Base-by-base conservation (phyloP, 2,329 filamentous ascomycete species). In the Trichoderma koningii region DNA sequence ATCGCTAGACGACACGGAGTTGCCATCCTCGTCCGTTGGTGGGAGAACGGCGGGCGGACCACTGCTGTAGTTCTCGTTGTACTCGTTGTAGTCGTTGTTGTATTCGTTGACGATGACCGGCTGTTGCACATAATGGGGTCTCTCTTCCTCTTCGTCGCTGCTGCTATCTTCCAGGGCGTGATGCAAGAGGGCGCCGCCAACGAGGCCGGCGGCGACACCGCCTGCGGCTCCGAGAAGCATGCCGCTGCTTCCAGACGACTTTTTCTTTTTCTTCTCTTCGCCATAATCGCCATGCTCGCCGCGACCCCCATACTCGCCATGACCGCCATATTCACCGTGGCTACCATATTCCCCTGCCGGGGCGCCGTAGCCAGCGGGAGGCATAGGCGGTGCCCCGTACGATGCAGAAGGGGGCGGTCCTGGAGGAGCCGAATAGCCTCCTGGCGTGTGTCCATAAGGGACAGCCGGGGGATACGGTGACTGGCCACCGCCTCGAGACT, bases 141-240 rank as follows among this genome's bases (percentile, higher is more conserved):
- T 57, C 23, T 52, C 34, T 17, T 62, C 59, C 10, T 69, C 68
- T 64, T 61, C 60, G 23, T 64, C 52, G 52, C 69, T 72, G 51
- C 69, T 72, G 56, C 73, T 70, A 48, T 65, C 59, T 56, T 72
- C 64, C 34, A 87, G 70, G 61, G 83, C 84, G 70, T 88, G 80
- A 50, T 82, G 83, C 61, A 89, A 77, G 52, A 86, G 71, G 3
- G 84, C 87, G 57, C 86, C 86, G 26, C 83, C 87, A 45, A 85
- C 73, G 62, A 81, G 82, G 69, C 85, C 85, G 14, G 82, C 76
- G 1, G 83, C 86, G 21, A 88, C 72, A 74, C 87, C 87, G 42
- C 81, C 87, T 10, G 83, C 84, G 57, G 84, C 87, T 50, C 81
- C 86, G 23, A 86, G 79, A 51, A 88, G 76, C 73, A 87, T 80